A percentile compares a stretch with the other conserved stretches of the same genome.
Conservation (phyloP, 208 protist species). For the Wallacemonas sp. region DNA sequence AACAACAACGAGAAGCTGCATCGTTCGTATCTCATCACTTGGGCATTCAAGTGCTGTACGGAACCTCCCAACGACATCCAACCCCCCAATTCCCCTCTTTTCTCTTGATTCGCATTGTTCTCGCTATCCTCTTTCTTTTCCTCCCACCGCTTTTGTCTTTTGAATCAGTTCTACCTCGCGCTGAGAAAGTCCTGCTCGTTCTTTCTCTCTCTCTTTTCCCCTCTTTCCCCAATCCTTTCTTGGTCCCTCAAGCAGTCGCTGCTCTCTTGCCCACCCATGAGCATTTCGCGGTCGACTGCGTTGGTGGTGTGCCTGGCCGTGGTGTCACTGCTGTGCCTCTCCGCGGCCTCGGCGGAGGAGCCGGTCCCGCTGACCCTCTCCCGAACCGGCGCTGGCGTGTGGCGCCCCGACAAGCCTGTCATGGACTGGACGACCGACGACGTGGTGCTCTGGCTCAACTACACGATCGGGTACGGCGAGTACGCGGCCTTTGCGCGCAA, state of each 20-base stretch:
- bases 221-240: slow-evolving; percentile 3
- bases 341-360: background rate
- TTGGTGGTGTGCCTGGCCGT: slow-evolving; percentile 1
- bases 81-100: too few relatives aligned
- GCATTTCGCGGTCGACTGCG: background rate
- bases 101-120: too few relatives aligned
- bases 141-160: too few relatives aligned
- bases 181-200: too few relatives aligned
- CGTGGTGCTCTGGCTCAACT: slow-evolving; percentile 58
- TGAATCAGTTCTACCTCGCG: too few relatives aligned
- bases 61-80: too few relatives aligned
- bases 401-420: slow-evolving; percentile 27
- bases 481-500: slow-evolving; percentile 44
- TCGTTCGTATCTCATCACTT: too few relatives aligned
- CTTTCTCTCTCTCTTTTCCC: background rate
- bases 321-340: background rate
- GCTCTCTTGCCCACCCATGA: slow-evolving; percentile 3
- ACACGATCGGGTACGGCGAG: slow-evolving; percentile 57
- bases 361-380: slow-evolving; percentile 1
- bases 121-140: too few relatives aligned
- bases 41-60: too few relatives aligned
- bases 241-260: slow-evolving; percentile 14
- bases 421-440: slow-evolving; percentile 39
- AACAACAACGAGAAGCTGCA: too few relatives aligned
- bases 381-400: background rate